phyloP scores from a whole-genome alignment of 371 early-diverging fungal species.

The Apophysomyces sp. region DNA sequence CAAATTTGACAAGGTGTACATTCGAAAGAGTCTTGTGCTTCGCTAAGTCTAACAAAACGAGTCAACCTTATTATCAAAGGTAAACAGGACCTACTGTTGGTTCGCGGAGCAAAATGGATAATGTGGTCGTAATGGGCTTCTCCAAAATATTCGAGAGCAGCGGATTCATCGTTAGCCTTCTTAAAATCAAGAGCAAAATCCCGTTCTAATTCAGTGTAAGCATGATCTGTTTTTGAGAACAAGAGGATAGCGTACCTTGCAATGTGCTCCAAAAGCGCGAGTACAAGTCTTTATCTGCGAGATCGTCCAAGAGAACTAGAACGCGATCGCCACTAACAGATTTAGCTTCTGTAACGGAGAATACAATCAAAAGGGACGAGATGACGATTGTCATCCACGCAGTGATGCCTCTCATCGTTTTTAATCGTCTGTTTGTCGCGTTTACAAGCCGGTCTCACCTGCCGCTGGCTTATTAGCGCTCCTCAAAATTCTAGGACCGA shows the following conservation, averaged over 20 bases:
- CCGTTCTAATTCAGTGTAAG: constrained; percentile 48
- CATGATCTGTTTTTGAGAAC: background rate
- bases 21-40: constrained; percentile 52
- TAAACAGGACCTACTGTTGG: constrained; percentile 45
- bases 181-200: constrained; percentile 59
- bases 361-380: background rate
- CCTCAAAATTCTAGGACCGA: background rate
- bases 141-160: constrained; percentile 39
- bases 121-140: constrained; percentile 68
- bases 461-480: background rate
- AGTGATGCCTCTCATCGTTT: background rate
- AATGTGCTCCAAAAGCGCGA: constrained; percentile 64
- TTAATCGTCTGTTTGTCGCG: background rate
- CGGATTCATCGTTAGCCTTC: constrained; percentile 26
- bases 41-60: constrained; percentile 20
- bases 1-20: constrained; percentile 75
- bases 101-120: constrained; percentile 68
- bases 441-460: background rate
- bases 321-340: constrained; percentile 68
- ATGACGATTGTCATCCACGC: background rate
- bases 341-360: constrained; percentile 44
- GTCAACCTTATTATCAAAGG: background rate
- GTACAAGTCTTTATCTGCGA: constrained; percentile 51
- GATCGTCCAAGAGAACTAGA: constrained; percentile 73
- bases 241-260: constrained; percentile 45